phyloP scores from a whole-genome alignment of 2,329 filamentous ascomycete species.

The Fusarium papillatum region DNA sequence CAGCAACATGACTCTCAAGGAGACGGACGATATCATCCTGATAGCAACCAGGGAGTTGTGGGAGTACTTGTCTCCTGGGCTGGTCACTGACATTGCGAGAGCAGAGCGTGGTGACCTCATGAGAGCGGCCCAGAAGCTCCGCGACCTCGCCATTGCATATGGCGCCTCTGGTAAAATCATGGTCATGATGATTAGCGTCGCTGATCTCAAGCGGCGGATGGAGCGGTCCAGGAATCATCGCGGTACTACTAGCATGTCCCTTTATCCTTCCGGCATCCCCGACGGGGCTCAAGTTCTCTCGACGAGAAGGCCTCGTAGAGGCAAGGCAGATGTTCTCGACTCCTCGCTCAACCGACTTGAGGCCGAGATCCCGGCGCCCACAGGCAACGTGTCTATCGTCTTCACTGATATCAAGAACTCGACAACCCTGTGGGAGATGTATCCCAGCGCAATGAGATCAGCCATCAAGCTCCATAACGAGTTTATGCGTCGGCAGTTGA shows the following conservation, averaged over 20 bases:
- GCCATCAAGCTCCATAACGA: constrained; percentile 99
- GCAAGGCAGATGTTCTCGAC: constrained; percentile 78
- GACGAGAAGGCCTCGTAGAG: constrained; percentile 74
- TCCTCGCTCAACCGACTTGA: constrained; percentile 90
- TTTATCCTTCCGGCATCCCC: constrained; percentile 81
- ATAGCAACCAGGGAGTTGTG: constrained; percentile 94
- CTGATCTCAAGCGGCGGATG: constrained; percentile 86
- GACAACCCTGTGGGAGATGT: constrained; percentile 95
- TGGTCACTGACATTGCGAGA: constrained; percentile 92
- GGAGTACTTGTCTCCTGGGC: constrained; percentile 92
- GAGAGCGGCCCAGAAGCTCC: constrained; percentile 93
- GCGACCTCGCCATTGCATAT: constrained; percentile 95
- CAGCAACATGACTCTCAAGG: constrained; percentile 81
- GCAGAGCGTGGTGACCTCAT: constrained; percentile 92
- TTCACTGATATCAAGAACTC: constrained; percentile 99
- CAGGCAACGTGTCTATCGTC: constrained; percentile 91
- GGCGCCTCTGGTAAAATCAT: constrained; percentile 96
- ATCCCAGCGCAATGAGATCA: constrained; percentile 94
- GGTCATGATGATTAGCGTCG: constrained; percentile 98
- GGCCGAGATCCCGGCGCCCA: constrained; percentile 91
- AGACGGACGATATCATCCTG: constrained; percentile 94
- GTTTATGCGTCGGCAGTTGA: constrained; percentile 92
- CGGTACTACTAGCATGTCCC: constrained; percentile 83
- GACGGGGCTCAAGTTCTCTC: constrained; percentile 77
- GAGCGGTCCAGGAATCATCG: constrained; percentile 81